These are phyloP conservation scores for Schizophyllum amplum DNA, from an alignment of 1,284 basidiomycete species.

Conservation along the genomic window DNA sequence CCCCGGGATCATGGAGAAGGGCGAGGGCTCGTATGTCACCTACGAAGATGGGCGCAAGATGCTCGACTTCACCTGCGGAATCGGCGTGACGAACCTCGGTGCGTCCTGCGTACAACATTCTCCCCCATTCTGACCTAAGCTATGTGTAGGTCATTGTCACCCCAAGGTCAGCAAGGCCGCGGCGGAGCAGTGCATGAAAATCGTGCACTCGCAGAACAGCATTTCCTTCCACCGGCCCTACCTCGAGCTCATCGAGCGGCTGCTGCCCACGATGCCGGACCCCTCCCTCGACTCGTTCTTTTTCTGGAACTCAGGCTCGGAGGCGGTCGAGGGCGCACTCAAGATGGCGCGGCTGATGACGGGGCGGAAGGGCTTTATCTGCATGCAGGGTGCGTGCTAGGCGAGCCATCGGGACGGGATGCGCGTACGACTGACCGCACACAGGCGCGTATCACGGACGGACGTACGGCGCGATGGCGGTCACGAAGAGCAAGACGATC, in stretches of 20 bases:
- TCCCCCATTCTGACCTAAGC: background rate
- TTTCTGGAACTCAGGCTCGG: conserved; percentile 93
- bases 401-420: too few species aligned
- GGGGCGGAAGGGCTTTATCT: conserved; percentile 79
- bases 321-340: conserved; percentile 79
- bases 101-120: conserved; percentile 13
- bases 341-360: conserved; percentile 78
- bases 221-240: conserved; percentile 75
- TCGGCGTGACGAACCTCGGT: conserved; percentile 79
- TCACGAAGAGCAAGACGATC: conserved; percentile 87
- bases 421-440: background rate
- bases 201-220: conserved; percentile 81
- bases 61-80: conserved; percentile 84
- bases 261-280: conserved; percentile 81
- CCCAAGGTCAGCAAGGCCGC: conserved; percentile 82
- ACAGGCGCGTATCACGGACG: conserved; percentile 80
- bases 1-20: conserved; percentile 70
- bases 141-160: conserved; percentile 70
- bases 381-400: conserved; percentile 64
- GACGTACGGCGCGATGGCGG: conserved; percentile 80
- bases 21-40: conserved; percentile 68
- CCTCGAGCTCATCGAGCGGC: conserved; percentile 66
- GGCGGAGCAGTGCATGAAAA: conserved; percentile 73
- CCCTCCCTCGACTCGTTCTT: conserved; percentile 89
- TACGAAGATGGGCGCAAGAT: conserved; percentile 64